Evolutionary conservation across 2,329 filamentous ascomycete genomes (phyloP).

Genomic region (Piedraia hortae): DNA sequence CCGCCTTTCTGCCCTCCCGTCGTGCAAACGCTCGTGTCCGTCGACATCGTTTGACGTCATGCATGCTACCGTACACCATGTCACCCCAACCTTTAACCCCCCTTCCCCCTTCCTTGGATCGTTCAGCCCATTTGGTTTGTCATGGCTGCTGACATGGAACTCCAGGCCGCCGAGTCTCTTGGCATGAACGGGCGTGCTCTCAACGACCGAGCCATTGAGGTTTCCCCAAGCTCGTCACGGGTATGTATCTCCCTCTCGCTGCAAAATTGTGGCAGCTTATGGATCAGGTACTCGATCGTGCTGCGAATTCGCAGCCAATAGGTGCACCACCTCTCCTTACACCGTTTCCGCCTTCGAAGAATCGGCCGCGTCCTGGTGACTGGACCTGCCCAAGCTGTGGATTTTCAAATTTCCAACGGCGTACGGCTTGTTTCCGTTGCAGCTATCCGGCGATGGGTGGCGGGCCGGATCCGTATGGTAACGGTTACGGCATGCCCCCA

Average conservation of each 20-base stretch:
- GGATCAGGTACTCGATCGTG: conserved; percentile 48
- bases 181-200: conserved; percentile 98
- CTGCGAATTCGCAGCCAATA: conserved; percentile 33
- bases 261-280: conserved; percentile 1
- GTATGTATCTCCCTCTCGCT: conserved; percentile 12
- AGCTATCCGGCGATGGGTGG: conserved; percentile 87
- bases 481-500: conserved; percentile 24
- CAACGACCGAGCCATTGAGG: conserved; percentile 97
- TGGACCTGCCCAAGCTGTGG: conserved; percentile 98
- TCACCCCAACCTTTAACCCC: neutral
- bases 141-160: too few relatives aligned
- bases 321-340: conserved; percentile 39
- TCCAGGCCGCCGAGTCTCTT: conserved; percentile 80
- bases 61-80: neutral
- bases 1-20: conserved; percentile 1
- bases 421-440: conserved; percentile 95
- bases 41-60: conserved; percentile 1
- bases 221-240: conserved; percentile 87
- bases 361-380: conserved; percentile 83
- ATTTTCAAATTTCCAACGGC: conserved; percentile 97
- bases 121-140: too few relatives aligned
- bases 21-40: conserved; percentile 2
- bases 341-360: conserved; percentile 95
- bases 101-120: neutral
- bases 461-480: conserved; percentile 33